These are phyloP conservation scores for Cryphonectria parasitica DNA, from an alignment of 2,329 filamentous ascomycete species.

Conservation along the genomic window DNA sequence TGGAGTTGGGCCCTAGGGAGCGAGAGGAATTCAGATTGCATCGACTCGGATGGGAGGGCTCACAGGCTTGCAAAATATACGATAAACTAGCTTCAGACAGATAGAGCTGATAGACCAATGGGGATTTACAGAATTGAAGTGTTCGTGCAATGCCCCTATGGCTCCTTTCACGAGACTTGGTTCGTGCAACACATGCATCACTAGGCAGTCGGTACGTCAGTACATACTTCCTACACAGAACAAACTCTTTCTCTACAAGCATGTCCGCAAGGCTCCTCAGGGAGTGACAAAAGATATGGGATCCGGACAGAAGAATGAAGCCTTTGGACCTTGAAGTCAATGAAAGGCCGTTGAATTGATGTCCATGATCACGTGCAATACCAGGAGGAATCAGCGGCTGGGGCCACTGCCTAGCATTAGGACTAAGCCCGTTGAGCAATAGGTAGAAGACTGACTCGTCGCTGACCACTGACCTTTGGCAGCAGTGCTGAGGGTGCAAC, in stretches of 20 bases:
- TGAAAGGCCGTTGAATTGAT: neutral
- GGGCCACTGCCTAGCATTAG: neutral
- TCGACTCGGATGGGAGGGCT: neutral
- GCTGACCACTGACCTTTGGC: neutral
- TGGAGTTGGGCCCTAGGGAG: slow-evolving; percentile 2
- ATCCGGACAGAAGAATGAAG: neutral
- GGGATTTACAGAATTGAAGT: too few relatives aligned
- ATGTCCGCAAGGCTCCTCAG: neutral
- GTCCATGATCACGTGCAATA: neutral
- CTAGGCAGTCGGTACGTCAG: neutral
- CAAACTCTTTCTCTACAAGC: neutral
- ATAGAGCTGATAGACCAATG: neutral
- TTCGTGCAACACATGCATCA: neutral
- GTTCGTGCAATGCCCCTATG: neutral
- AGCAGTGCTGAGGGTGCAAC: neutral
- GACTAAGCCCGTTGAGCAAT: neutral
- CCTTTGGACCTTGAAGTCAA: neutral
- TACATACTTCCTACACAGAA: neutral
- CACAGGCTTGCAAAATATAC: too few relatives aligned
- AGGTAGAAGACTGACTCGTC: neutral
- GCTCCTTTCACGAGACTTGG: neutral
- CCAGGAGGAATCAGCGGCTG: neutral
- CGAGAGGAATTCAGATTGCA: slow-evolving; percentile 4
- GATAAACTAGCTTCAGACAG: neutral
- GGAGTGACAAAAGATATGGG: neutral